phyloP scores from a whole-genome alignment of 176 grass and related monocot species.

The Phyllostachys edulis region DNA sequence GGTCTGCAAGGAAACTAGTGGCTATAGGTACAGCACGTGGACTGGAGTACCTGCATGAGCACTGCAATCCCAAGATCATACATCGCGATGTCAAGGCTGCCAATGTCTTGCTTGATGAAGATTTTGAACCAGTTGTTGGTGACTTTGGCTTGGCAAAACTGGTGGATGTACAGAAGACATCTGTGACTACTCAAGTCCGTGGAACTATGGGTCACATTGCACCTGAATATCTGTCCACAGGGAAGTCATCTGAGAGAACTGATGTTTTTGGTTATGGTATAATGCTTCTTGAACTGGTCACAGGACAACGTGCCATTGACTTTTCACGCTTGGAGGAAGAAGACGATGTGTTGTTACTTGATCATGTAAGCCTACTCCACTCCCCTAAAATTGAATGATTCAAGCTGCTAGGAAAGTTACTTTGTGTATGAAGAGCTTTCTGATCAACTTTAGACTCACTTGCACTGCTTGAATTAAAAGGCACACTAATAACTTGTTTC shows the following conservation, averaged over 20 bases:
- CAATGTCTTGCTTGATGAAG: conserved; percentile 93
- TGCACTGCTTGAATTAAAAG: background rate
- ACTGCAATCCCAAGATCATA: conserved; percentile 97
- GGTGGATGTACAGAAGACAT: conserved; percentile 93
- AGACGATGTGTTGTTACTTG: conserved; percentile 89
- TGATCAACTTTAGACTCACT: background rate
- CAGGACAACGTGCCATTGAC: conserved; percentile 89
- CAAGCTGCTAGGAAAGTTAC: background rate
- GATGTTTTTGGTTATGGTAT: conserved; percentile 98
- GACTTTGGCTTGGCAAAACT: conserved; percentile 93
- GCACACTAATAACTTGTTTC: background rate
- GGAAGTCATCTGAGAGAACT: conserved; percentile 88
- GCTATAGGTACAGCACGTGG: conserved; percentile 91
- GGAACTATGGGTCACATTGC: conserved; percentile 99
- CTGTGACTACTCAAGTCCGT: conserved; percentile 92
- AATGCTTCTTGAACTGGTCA: conserved; percentile 95
- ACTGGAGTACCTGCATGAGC: conserved; percentile 93
- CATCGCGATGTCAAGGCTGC: conserved; percentile 97
- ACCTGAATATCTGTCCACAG: conserved; percentile 92
- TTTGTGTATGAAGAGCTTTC: background rate
- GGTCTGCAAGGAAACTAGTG: conserved; percentile 82
- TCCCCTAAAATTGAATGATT: background rate
- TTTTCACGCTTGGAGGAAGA: conserved; percentile 97
- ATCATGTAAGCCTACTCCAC: conserved; percentile 63
- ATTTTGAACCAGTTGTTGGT: conserved; percentile 86